Conservation (phyloP, 768 basidiomycete species). For the Serendipita indica region DNA sequence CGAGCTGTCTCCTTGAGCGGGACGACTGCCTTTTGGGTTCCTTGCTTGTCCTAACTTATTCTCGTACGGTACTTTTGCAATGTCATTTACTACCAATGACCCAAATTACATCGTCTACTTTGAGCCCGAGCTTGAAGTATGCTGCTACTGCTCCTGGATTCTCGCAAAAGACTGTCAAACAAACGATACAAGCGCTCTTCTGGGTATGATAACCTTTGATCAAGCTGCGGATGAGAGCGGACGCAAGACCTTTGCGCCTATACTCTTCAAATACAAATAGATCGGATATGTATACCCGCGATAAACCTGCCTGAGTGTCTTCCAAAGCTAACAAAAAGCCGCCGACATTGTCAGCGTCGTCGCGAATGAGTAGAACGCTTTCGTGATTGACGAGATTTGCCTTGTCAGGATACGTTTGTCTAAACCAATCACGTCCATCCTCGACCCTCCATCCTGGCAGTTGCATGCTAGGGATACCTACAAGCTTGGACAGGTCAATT, state of each 20-base stretch:
- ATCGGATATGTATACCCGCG: not conserved
- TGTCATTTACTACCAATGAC: no score
- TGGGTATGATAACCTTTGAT: not conserved
- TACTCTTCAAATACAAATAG: not conserved
- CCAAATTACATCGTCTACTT: constrained; percentile 2
- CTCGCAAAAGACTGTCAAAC: constrained; percentile 1
- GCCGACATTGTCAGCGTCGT: not conserved
- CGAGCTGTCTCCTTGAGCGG: no score
- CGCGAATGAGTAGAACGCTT: not conserved
- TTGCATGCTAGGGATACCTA: not conserved
- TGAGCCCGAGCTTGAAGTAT: not conserved
- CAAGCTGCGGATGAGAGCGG: not conserved
- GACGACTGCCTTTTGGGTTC: no score
- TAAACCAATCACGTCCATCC: not conserved
- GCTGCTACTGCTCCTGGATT: not conserved
- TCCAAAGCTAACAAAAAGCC: not conserved
- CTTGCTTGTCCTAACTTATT: no score
- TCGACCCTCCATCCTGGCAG: not conserved
- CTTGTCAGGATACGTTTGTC: not conserved
- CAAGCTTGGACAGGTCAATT: not conserved
- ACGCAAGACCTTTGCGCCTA: not conserved
- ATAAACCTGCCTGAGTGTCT: not conserved
- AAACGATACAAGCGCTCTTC: not conserved
- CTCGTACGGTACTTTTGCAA: not conserved
- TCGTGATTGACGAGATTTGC: not conserved